Conservation (phyloP, 192 early-diverging fungal genomes). For the Jimgerdemannia lactiflua region DNA sequence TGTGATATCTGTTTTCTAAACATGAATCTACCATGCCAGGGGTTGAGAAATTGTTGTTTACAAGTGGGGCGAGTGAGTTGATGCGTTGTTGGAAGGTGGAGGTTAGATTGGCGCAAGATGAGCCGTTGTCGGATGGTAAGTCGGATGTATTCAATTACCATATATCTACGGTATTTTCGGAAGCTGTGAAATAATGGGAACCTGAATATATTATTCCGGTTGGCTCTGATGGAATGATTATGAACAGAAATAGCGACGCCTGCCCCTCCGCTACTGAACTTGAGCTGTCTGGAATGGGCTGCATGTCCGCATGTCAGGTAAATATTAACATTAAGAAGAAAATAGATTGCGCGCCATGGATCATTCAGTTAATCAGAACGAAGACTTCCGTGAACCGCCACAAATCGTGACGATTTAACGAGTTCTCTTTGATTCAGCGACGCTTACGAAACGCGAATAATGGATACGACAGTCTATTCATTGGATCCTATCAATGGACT, state of each 20-base stretch:
- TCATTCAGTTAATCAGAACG: neutral
- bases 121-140: neutral
- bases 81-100: constrained; percentile 63
- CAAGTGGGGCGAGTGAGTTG: constrained; percentile 63
- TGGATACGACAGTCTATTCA: constrained; percentile 60
- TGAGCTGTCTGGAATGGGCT: constrained; percentile 47
- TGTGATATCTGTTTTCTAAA: too few species aligned
- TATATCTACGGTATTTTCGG: neutral
- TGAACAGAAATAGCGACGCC: constrained; percentile 5
- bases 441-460: constrained; percentile 68
- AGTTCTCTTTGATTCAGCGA: constrained; percentile 33
- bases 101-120: constrained; percentile 7
- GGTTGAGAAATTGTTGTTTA: constrained; percentile 44
- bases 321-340: neutral
- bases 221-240: neutral
- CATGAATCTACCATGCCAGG: constrained; percentile 6
- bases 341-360: neutral
- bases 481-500: constrained; percentile 17
- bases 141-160: neutral
- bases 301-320: constrained; percentile 41
- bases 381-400: neutral
- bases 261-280: neutral
- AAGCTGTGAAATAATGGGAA: too few species aligned
- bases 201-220: too few species aligned
- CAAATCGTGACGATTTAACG: neutral